phyloP scores from a whole-genome alignment of 192 early-diverging fungal genomes.

The Physocladia obscura region DNA sequence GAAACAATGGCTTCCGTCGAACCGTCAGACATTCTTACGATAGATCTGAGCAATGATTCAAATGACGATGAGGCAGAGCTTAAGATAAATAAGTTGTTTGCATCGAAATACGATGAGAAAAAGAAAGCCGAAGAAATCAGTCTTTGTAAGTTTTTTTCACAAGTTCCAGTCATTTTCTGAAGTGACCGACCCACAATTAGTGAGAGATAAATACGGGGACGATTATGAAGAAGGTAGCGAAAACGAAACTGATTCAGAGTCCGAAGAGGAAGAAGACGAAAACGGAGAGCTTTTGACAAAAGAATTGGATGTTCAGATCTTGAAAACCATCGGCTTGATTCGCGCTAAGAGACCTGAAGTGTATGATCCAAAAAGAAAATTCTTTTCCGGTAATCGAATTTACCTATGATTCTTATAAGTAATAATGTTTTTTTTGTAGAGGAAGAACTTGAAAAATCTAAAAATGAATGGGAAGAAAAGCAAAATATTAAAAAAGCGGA shows the following conservation, averaged over 20 bases:
- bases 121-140: conserved; percentile 69
- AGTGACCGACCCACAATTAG: conserved; percentile 40
- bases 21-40: conserved; percentile 1
- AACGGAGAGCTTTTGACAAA: conserved; percentile 73
- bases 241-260: conserved; percentile 56
- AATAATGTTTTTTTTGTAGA: conserved; percentile 39
- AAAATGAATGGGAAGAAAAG: conserved; percentile 68
- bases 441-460: conserved; percentile 59
- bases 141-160: conserved; percentile 56
- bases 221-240: conserved; percentile 44
- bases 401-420: background rate
- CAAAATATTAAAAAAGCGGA: conserved; percentile 48
- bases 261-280: conserved; percentile 65
- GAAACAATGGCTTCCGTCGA: conserved; percentile 4
- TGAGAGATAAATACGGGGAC: conserved; percentile 65
- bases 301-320: conserved; percentile 87
- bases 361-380: conserved; percentile 72
- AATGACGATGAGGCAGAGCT: conserved; percentile 37
- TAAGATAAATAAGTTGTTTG: conserved; percentile 51
- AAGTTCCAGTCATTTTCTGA: too few species aligned
- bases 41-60: conserved; percentile 7
- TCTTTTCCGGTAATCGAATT: conserved; percentile 59
- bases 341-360: conserved; percentile 74
- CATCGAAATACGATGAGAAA: conserved; percentile 61
- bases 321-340: conserved; percentile 86